Base-by-base conservation (phyloP, 176 grass and related monocot species). In the Pharus latifolius region DNA sequence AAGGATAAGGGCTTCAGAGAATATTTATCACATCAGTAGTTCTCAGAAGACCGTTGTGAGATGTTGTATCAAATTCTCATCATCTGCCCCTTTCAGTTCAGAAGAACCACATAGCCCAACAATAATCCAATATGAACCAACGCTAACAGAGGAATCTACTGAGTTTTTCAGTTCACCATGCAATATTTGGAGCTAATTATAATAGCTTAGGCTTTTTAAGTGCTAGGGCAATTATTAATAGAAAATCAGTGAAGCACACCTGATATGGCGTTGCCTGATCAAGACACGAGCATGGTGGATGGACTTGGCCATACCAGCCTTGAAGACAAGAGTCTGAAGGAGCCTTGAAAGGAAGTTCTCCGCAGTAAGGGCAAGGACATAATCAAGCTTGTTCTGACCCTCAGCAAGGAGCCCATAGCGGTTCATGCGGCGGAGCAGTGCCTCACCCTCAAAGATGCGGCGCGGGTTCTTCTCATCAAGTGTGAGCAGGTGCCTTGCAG, bases 301-400 rank as follows among this genome's bases (percentile, higher is more conserved):
- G 31, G 88, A 91, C 65, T 91, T 91, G 2, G 83, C 88, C 88
- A 86, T 91, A 13, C 88, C 88, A 78, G 88, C 75, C 88, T 91
- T 91, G 70, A 91, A 91, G 70, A 91, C 88, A 9, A 82, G 88
- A 12, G 79, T 91, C 70, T 91, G 88, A 65, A 86, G 88, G 3
- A 74, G 79, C 74, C 88, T 85, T 37, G 80, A 78, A 19, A 91
- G 88, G 64, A 91, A 91, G 83, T 86, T 91, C 83, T 86, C 83
- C 10, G 83, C 83, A n/a, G 88, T 91, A 6, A 91, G 79, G 25
- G 83, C 88, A 70, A 91, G 88, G 32, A 86, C 88, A 10, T 91
- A 91, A 72, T 91, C 88, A 20, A 91, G 83, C 83, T 86, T 91
- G 75, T 91, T 85, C 79, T 91, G 88, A 44, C 79, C 83, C 74